phyloP scores from a whole-genome alignment of 2,329 filamentous ascomycete genomes.

The Xylariaceae sp. region DNA sequence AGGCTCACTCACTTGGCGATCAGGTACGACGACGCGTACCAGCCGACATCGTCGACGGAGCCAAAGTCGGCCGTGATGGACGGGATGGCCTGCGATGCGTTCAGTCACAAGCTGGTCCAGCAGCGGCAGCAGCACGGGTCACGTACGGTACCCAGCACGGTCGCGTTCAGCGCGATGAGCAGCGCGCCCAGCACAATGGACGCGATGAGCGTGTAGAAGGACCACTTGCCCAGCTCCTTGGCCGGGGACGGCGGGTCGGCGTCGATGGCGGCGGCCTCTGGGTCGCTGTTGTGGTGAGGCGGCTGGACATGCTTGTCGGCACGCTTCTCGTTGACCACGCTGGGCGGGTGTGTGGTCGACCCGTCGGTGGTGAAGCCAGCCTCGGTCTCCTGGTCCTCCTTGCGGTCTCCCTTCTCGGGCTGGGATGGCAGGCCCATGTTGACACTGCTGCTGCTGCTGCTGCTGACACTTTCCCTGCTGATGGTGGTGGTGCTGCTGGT shows the following conservation, averaged over 20 bases:
- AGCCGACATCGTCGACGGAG: slow-evolving; percentile 30
- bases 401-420: background rate
- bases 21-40: slow-evolving; percentile 31
- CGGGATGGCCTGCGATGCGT: slow-evolving; percentile 27
- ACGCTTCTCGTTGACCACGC: background rate
- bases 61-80: slow-evolving; percentile 33
- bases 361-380: slow-evolving; percentile 1
- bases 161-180: slow-evolving; percentile 14
- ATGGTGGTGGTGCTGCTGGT: too few relatives aligned
- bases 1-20: slow-evolving; percentile 22
- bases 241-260: too few relatives aligned
- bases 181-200: slow-evolving; percentile 10
- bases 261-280: too few relatives aligned
- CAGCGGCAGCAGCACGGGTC: background rate
- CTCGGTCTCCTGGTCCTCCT: slow-evolving; percentile 4
- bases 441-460: too few relatives aligned
- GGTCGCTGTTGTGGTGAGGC: too few relatives aligned
- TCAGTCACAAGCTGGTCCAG: background rate
- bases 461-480: too few relatives aligned
- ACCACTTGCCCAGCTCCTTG: slow-evolving; percentile 6
- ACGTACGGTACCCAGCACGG: slow-evolving; percentile 15
- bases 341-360: slow-evolving; percentile 1
- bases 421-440: background rate
- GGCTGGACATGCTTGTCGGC: too few relatives aligned
- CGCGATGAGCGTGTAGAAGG: slow-evolving; percentile 10